Conservation (phyloP, 345 rosid species). For the Tarenaya hassleriana region DNA sequence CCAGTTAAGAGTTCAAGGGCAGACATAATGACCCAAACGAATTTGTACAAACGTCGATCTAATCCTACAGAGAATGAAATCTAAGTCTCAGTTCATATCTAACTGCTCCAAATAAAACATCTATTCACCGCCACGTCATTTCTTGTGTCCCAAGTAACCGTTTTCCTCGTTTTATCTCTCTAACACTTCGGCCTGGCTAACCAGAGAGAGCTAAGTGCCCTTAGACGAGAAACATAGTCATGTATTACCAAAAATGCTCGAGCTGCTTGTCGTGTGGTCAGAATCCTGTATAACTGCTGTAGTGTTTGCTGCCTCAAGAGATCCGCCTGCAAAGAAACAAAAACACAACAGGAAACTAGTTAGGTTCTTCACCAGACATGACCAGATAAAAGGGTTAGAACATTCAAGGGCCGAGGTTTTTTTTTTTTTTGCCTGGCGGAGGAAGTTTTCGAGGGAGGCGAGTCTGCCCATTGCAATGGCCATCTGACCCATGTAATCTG, state of each 20-base stretch:
- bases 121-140: too few species aligned
- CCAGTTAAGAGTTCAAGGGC: constrained; percentile 8
- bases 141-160: too few species aligned
- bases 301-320: constrained; percentile 84
- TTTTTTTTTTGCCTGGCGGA: constrained; percentile 55
- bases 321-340: constrained; percentile 61
- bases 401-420: constrained; percentile 4
- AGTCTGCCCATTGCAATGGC: constrained; percentile 87
- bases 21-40: constrained; percentile 17
- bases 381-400: too few species aligned
- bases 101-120: too few species aligned
- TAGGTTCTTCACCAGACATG: too few species aligned
- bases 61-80: constrained; percentile 12
- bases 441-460: constrained; percentile 76
- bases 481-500: constrained; percentile 92
- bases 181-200: constrained; percentile 76
- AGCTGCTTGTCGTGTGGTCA: constrained; percentile 88
- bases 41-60: neutral
- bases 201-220: constrained; percentile 95
- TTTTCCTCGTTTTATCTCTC: too few species aligned
- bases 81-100: too few species aligned
- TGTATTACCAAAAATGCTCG: constrained; percentile 74
- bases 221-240: constrained; percentile 69
- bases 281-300: constrained; percentile 79
- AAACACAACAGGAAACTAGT: too few species aligned